Percentiles rank a stretch among this genome's conserved stretches.
phyloP scores from a whole-genome alignment of 495 filamentous ascomycete species.

The Copromyces sp. region DNA sequence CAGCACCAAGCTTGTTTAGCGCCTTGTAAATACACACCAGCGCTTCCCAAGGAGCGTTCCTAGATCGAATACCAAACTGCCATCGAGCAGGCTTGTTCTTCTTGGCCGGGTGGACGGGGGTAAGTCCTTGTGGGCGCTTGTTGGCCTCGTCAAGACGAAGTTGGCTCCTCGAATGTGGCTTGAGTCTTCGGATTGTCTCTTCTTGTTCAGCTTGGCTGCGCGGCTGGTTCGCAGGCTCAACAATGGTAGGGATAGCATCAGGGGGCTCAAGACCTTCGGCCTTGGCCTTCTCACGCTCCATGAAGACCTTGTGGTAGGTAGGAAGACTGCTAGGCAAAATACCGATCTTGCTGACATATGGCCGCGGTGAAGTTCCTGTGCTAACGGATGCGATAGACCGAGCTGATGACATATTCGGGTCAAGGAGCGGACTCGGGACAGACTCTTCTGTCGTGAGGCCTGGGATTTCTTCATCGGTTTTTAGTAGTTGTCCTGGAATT shows the following conservation, averaged over 20 bases:
- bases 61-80: conserved; percentile 94
- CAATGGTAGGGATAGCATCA: conserved; percentile 28
- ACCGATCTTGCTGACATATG: conserved; percentile 69
- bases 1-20: conserved; percentile 71
- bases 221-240: conserved; percentile 40
- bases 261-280: conserved; percentile 26
- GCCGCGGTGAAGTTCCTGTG: conserved; percentile 35
- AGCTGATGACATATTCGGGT: conserved; percentile 30
- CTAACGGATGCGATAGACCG: conserved; percentile 34
- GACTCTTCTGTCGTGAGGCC: conserved; percentile 10
- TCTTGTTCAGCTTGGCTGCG: conserved; percentile 65
- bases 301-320: conserved; percentile 78
- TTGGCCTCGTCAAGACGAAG: conserved; percentile 49
- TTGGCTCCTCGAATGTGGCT: conserved; percentile 60
- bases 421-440: conserved; percentile 23
- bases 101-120: conserved; percentile 50
- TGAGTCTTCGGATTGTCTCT: conserved; percentile 62
- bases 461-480: conserved; percentile 10
- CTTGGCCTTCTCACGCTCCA: conserved; percentile 57
- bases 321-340: conserved; percentile 85
- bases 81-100: conserved; percentile 67
- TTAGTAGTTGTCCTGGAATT: conserved; percentile 16
- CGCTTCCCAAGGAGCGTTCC: conserved; percentile 88
- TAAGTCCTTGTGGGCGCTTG: conserved; percentile 56
- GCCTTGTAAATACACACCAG: conserved; percentile 91